These are phyloP conservation scores for Tuber indicum DNA, from an alignment of 495 filamentous ascomycete genomes.

Conservation along the genomic window DNA sequence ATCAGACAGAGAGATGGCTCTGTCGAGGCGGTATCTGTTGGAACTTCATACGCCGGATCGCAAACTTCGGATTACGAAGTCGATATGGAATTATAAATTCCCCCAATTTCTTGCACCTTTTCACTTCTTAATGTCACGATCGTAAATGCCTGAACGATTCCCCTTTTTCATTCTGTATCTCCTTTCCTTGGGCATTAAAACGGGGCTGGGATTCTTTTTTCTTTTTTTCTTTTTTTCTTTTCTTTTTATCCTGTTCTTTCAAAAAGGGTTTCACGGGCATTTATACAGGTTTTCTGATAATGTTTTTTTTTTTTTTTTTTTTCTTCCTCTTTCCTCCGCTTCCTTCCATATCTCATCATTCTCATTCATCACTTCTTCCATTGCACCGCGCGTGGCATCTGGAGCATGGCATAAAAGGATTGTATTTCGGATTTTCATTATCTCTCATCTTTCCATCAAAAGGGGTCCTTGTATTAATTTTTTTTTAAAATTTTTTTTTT, in stretches of 20 bases:
- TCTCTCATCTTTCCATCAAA: neutral
- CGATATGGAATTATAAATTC: slow-evolving; percentile 31
- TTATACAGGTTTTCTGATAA: neutral
- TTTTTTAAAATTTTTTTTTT: too few species aligned
- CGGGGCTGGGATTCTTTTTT: neutral
- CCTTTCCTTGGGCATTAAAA: neutral
- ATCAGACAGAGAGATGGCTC: neutral
- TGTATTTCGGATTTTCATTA: slow-evolving; percentile 3
- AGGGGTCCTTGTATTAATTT: neutral
- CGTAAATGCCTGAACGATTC: slow-evolving; percentile 16
- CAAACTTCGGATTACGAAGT: slow-evolving; percentile 26
- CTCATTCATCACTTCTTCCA: neutral
- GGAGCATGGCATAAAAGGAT: neutral
- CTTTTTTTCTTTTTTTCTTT: neutral
- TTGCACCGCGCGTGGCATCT: neutral
- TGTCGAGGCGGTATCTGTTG: slow-evolving; percentile 6
- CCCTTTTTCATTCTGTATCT: neutral
- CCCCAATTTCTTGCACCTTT: neutral
- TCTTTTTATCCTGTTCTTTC: neutral
- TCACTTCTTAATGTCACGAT: slow-evolving; percentile 1
- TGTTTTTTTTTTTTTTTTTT: slow-evolving; percentile 4
- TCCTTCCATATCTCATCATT: slow-evolving; percentile 12
- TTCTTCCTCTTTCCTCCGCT: neutral
- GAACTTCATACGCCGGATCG: slow-evolving; percentile 15
- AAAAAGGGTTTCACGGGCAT: neutral